Percentiles rank a stretch among this genome's conserved stretches.
Conservation (phyloP, 23 red algal genomes). For the Gracilaria domingensis region DNA sequence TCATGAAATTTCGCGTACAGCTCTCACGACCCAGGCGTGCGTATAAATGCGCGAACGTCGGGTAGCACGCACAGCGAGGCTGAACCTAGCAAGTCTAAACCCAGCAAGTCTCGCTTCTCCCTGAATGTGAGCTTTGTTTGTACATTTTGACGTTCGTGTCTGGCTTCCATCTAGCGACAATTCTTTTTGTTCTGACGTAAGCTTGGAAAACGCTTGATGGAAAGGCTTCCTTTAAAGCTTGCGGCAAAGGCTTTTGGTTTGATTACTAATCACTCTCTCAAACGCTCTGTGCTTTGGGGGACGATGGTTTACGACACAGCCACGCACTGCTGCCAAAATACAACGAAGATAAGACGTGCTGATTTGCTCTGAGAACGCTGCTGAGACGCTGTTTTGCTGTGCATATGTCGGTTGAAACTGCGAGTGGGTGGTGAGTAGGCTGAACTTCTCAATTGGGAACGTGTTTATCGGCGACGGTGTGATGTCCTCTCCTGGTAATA, state of each 20-base stretch:
- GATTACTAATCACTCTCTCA: background rate
- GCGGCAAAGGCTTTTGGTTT: background rate
- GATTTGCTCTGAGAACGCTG: background rate
- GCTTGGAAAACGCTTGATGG: background rate
- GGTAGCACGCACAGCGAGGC: background rate
- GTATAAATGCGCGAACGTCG: background rate
- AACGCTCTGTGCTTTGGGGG: background rate
- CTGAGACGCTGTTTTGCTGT: background rate
- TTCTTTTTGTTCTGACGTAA: constrained; percentile 20
- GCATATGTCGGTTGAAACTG: background rate
- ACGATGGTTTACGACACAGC: background rate
- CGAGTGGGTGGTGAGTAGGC: background rate
- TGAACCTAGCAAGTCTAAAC: too few relatives aligned
- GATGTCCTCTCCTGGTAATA: background rate
- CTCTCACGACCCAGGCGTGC: background rate
- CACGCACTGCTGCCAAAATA: constrained; percentile 1
- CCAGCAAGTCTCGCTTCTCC: background rate
- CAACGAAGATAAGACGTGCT: background rate
- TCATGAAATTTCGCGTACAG: background rate
- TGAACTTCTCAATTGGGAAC: background rate
- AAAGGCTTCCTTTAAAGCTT: background rate
- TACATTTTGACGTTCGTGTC: background rate
- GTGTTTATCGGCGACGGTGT: background rate
- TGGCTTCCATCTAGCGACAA: constrained; percentile 9
- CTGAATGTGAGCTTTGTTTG: background rate